Percentiles rank a stretch among this genome's conserved stretches.
These are phyloP conservation scores for Lachancea meyersii DNA, from an alignment of 805 yeast genomes.

Conservation along the genomic window DNA sequence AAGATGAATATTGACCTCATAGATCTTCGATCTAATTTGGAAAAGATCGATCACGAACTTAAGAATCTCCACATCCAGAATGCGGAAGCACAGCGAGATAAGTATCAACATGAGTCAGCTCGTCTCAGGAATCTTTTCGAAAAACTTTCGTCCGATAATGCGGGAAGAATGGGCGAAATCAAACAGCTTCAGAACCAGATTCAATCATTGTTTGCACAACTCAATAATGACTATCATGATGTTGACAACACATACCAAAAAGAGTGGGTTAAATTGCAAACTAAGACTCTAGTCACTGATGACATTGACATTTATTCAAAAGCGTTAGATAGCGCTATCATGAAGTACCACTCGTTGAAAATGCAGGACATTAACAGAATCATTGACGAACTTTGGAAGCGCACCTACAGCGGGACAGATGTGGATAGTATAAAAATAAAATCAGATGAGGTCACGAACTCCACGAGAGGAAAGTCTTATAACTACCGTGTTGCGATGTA, in stretches of 20 bases:
- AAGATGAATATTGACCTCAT: slow-evolving; percentile 59
- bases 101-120: slow-evolving; percentile 53
- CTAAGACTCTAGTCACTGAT: slow-evolving; percentile 66
- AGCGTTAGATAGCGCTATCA: slow-evolving; percentile 87
- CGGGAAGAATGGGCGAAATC: slow-evolving; percentile 79
- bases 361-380: slow-evolving; percentile 90
- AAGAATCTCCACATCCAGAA: slow-evolving; percentile 43
- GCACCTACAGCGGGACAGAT: slow-evolving; percentile 91
- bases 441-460: slow-evolving; percentile 54
- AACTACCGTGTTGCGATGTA: slow-evolving; percentile 94
- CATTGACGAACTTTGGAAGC: slow-evolving; percentile 87
- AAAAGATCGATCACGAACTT: slow-evolving; percentile 36
- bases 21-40: slow-evolving; percentile 37
- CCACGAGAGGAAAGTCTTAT: slow-evolving; percentile 55
- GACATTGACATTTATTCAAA: slow-evolving; percentile 77
- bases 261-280: slow-evolving; percentile 71
- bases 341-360: slow-evolving; percentile 83
- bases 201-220: slow-evolving; percentile 47
- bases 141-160: slow-evolving; percentile 53
- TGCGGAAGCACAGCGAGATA: slow-evolving; percentile 55
- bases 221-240: slow-evolving; percentile 63
- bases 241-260: slow-evolving; percentile 57
- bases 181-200: slow-evolving; percentile 76
- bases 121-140: slow-evolving; percentile 46
- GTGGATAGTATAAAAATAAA: slow-evolving; percentile 83